Conservation (phyloP, 805 yeast species). For the Jamesozyma rosinii region DNA sequence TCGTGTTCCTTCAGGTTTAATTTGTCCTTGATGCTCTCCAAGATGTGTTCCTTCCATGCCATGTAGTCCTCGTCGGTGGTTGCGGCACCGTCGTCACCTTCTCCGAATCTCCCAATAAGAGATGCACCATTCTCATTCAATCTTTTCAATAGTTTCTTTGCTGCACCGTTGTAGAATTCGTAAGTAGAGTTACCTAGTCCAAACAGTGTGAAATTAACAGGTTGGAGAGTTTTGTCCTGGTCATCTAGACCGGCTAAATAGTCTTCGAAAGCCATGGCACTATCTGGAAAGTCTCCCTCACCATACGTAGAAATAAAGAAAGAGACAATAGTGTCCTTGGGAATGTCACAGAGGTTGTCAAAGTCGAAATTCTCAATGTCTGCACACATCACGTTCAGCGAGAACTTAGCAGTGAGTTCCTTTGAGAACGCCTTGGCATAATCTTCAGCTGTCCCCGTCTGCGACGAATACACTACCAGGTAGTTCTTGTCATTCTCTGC, state of each 20-base stretch:
- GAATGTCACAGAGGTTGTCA: slow-evolving; percentile 61
- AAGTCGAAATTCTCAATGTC: slow-evolving; percentile 85
- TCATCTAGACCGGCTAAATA: slow-evolving; percentile 35
- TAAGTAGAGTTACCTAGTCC: slow-evolving; percentile 94
- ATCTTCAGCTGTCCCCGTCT: slow-evolving; percentile 98
- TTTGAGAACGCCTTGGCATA: slow-evolving; percentile 84
- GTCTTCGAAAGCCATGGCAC: slow-evolving; percentile 70
- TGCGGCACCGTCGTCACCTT: slow-evolving; percentile 93
- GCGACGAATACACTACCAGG: slow-evolving; percentile 82
- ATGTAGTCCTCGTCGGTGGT: slow-evolving; percentile 91
- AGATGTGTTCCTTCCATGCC: slow-evolving; percentile 79
- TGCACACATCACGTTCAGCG: slow-evolving; percentile 72
- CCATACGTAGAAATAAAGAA: slow-evolving; percentile 91
- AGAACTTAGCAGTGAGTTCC: slow-evolving; percentile 75
- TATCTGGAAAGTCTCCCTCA: slow-evolving; percentile 97
- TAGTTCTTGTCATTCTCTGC: slow-evolving; percentile 59
- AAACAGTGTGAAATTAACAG: slow-evolving; percentile 63
- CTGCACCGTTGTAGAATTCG: slow-evolving; percentile 81
- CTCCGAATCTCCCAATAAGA: slow-evolving; percentile 64
- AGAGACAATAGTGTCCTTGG: slow-evolving; percentile 48
- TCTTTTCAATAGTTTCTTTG: slow-evolving; percentile 47
- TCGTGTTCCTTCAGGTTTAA: slow-evolving; percentile 68
- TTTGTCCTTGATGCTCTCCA: slow-evolving; percentile 55
- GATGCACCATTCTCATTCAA: slow-evolving; percentile 56
- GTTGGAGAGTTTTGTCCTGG: slow-evolving; percentile 38